Evolutionary conservation across 1,139 yeast species (phyloP).

Genomic region (Suhomyces maxii): DNA sequence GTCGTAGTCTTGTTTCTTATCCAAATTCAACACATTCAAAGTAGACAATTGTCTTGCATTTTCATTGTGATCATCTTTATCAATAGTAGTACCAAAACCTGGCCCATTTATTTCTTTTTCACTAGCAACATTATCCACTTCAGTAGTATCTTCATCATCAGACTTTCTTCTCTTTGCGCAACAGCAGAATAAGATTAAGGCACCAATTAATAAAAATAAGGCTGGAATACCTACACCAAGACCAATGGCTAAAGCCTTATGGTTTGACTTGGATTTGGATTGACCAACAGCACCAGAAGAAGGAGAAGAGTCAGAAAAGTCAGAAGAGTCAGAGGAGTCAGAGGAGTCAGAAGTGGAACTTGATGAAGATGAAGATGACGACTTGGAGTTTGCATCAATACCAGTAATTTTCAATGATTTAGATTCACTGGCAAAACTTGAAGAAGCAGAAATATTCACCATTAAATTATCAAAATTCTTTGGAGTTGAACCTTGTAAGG

Average conservation of each 20-base stretch:
- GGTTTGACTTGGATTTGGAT: constrained; percentile 21
- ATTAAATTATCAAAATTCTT: constrained; percentile 47
- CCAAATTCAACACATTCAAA: constrained; percentile 53
- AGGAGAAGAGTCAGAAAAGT: constrained; percentile 21
- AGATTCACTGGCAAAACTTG: constrained; percentile 31
- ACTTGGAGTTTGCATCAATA: constrained; percentile 28
- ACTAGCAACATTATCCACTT: constrained; percentile 37
- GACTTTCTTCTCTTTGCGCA: constrained; percentile 49
- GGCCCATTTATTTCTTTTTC: constrained; percentile 39
- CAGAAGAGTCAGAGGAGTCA: constrained; percentile 21
- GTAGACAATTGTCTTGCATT: constrained; percentile 49
- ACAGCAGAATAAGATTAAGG: constrained; percentile 56
- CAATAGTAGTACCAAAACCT: constrained; percentile 32
- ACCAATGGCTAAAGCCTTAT: constrained; percentile 70
- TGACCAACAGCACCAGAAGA: constrained; percentile 15
- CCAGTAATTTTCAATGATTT: constrained; percentile 60
- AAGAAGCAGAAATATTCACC: constrained; percentile 55
- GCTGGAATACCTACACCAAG: constrained; percentile 85
- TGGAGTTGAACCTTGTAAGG: constrained; percentile 73
- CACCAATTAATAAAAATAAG: constrained; percentile 46
- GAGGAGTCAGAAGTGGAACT: constrained; percentile 18
- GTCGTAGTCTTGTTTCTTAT: constrained; percentile 27
- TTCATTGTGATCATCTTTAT: constrained; percentile 30
- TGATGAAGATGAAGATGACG: constrained; percentile 19
- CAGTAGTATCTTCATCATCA: constrained; percentile 23